Base-by-base conservation (phyloP, 1,139 yeast species). In the Suhomyces choctaworum region DNA sequence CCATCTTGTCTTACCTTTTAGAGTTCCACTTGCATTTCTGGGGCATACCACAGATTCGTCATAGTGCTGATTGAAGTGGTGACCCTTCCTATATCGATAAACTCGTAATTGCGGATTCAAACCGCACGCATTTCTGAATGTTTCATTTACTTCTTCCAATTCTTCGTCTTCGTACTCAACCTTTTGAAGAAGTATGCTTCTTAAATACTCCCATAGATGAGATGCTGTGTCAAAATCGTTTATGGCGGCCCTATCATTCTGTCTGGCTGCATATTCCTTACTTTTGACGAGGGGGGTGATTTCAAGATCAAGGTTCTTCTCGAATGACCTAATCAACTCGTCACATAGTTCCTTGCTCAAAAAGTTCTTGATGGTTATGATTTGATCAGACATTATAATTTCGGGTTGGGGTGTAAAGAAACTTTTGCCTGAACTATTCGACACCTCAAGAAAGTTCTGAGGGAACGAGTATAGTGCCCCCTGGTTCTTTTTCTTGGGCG, bases 11-110 rank as follows among this genome's bases (percentile, higher is more conserved):
- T 40, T 51, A 2, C 78, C 78, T 23, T 25, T 52, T 42, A 8
- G 37, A 26, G 36, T 47, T 8, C 45, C 55, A 32, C 16, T 35
- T 14, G 49, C 53, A 25, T 52, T 51, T n/a, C 48, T 43, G 5
- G 56, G 46, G 27, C 72, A 70, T 4, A 41, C 40, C 2, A 78
- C 82, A 8, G 78, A 66, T 31, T 80, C 86, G 46, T 80, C 87
- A 47, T 78, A 80, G 50, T 80, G 86, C 43, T 73, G 68, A 4
- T 78, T 82, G 46, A 80, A 80, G 52, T 72, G 78, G 41, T 80
- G 84, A 0, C 84, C 85, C 39, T 68, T 66, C 4, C 55, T 51
- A 51, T 80, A 80, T 32, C 85, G 50, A 50, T 80, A 80, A 2
- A 80, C 58, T 25, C 87, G 51, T 12, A 80, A 53, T 41, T 79